phyloP scores from a whole-genome alignment of 306 rosid genomes.

The Fagus crenata region DNA sequence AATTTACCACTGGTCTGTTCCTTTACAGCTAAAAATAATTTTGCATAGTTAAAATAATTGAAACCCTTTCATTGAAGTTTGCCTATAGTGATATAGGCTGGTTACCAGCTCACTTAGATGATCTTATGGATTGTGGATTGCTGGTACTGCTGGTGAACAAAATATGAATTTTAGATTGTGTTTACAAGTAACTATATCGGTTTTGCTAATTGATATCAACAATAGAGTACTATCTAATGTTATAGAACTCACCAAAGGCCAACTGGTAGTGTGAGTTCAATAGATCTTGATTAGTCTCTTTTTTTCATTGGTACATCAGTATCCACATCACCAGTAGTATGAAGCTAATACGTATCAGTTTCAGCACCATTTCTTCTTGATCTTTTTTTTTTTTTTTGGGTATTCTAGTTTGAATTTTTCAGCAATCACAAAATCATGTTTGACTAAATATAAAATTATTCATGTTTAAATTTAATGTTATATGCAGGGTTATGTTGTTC shows the following conservation, averaged over 20 bases:
- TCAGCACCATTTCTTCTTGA: conserved; percentile 12
- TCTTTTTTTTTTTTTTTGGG: not conserved
- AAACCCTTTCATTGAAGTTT: not conserved
- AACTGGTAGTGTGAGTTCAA: not conserved
- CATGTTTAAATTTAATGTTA: conserved; percentile 16
- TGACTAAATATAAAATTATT: not conserved
- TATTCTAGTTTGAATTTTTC: not conserved
- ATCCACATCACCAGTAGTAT: not conserved
- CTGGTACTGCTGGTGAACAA: conserved; percentile 16
- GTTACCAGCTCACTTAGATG: not conserved
- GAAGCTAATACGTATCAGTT: conserved; percentile 1
- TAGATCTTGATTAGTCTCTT: not conserved
- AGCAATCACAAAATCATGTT: conserved; percentile 9
- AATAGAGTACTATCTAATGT: not conserved
- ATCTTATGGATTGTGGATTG: conserved; percentile 9
- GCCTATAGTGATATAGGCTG: not conserved
- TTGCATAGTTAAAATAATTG: not conserved
- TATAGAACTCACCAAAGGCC: not conserved
- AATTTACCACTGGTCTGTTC: not conserved
- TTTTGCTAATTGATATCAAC: not conserved
- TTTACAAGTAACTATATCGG: not conserved
- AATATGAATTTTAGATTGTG: not conserved
- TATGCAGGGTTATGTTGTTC: conserved; percentile 80
- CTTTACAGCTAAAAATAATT: not conserved
- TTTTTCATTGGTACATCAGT: not conserved